phyloP scores from a whole-genome alignment of 352 stramenopile genomes.

The Phytophthora vignae region DNA sequence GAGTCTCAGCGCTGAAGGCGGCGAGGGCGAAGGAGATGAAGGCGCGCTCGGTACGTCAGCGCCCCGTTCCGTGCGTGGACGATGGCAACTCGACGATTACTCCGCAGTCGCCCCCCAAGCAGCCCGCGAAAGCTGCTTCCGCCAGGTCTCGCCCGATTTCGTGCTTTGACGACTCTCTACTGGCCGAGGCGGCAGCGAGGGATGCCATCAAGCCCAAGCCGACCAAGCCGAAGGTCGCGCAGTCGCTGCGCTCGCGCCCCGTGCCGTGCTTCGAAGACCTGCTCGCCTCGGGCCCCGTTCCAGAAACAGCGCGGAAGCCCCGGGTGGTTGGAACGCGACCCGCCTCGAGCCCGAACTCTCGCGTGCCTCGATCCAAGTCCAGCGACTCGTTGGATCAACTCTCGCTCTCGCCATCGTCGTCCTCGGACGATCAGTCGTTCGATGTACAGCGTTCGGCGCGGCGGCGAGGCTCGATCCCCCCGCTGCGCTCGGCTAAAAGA shows the following conservation, averaged over 20 bases:
- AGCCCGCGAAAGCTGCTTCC: conserved; percentile 20
- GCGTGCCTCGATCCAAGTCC: conserved; percentile 11
- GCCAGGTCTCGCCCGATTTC: conserved; percentile 20
- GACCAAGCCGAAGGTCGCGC: conserved; percentile 11
- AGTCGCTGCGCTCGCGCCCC: conserved; percentile 25
- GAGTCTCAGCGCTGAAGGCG: conserved; percentile 15
- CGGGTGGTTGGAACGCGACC: conserved; percentile 15
- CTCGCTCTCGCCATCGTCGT: conserved; percentile 12
- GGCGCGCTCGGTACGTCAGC: conserved; percentile 13
- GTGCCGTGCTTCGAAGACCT: conserved; percentile 30
- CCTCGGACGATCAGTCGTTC: conserved; percentile 19
- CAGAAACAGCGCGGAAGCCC: conserved; percentile 23
- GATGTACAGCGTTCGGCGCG: conserved; percentile 6
- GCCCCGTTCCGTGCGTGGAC: conserved; percentile 18
- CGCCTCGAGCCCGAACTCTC: conserved; percentile 19
- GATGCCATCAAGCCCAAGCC: not conserved
- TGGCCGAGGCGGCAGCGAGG: conserved; percentile 24
- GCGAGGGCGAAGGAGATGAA: conserved; percentile 5
- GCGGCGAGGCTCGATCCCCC: conserved; percentile 16
- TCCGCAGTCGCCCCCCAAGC: conserved; percentile 6
- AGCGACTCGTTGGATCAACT: not conserved
- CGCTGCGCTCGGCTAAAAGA: not conserved
- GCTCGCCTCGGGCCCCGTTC: conserved; percentile 12
- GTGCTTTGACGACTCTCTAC: conserved; percentile 29
- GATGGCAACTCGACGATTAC: conserved; percentile 7